Conservation (phyloP, 139 green algal genomes). For the Volvox reticuliferus region DNA sequence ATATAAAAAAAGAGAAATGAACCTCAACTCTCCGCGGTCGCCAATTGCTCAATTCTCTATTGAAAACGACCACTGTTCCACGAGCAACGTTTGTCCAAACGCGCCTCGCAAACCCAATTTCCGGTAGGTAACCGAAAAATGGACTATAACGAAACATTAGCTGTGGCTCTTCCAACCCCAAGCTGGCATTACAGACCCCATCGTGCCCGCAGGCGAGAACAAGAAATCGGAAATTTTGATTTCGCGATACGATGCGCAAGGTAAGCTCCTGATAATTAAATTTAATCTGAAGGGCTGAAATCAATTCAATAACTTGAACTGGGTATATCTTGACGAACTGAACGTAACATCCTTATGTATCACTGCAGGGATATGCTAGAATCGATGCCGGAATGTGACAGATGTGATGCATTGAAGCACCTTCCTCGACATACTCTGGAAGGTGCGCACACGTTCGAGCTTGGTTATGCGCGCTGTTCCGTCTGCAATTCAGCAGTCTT, state of each 20-base stretch:
- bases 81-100: neutral
- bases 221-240: neutral
- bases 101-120: constrained; percentile 16
- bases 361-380: neutral
- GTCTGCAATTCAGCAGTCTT: too few relatives aligned
- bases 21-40: constrained; percentile 11
- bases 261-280: too few relatives aligned
- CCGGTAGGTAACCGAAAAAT: neutral
- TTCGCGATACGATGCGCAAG: neutral
- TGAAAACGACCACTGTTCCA: neutral
- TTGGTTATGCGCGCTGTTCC: too few relatives aligned
- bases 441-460: neutral
- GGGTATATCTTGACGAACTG: too few relatives aligned
- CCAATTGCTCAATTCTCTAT: constrained; percentile 3
- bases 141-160: neutral
- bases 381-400: neutral
- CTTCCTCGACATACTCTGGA: constrained; percentile 25
- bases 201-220: neutral
- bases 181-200: too few relatives aligned
- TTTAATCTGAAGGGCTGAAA: too few relatives aligned
- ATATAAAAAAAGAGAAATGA: constrained; percentile 1
- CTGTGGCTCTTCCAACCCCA: neutral
- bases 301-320: too few relatives aligned
- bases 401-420: neutral
- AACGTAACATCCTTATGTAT: neutral